Conservation (phyloP, 371 early-diverging fungal species). For the Actinomortierella wolfii region DNA sequence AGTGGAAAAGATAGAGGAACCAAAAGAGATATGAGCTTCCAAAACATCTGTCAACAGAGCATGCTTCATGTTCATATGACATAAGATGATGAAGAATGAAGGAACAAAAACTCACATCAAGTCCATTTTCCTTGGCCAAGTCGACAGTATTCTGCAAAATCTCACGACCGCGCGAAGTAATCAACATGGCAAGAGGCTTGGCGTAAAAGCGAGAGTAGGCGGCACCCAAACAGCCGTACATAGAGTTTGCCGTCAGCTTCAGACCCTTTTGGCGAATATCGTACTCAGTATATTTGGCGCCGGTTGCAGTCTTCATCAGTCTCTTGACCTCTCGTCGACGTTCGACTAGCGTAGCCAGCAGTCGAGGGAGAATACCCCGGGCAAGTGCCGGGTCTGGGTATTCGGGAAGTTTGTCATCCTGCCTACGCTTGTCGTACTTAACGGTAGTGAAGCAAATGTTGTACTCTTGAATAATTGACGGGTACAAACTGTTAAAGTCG, state of each 20-base stretch:
- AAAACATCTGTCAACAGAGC: too few relatives aligned
- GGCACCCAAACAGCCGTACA: slow-evolving; percentile 99
- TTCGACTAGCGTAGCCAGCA: slow-evolving; percentile 91
- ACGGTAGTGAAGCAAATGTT: slow-evolving; percentile 99
- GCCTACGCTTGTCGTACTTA: slow-evolving; percentile 52
- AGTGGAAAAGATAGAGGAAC: not conserved
- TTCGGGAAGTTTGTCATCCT: slow-evolving; percentile 76
- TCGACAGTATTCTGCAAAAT: slow-evolving; percentile 96
- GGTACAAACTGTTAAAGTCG: slow-evolving; percentile 99
- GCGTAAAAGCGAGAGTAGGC: slow-evolving; percentile 97
- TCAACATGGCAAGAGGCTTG: slow-evolving; percentile 97
- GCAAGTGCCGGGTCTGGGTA: slow-evolving; percentile 69
- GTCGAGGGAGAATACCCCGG: slow-evolving; percentile 89
- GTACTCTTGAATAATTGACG: slow-evolving; percentile 99
- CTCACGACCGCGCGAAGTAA: slow-evolving; percentile 98
- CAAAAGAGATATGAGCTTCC: not conserved
- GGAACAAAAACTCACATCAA: slow-evolving; percentile 62
- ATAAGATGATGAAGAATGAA: not conserved
- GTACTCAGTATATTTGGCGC: slow-evolving; percentile 70
- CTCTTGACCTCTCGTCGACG: slow-evolving; percentile 92
- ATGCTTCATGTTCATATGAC: too few relatives aligned
- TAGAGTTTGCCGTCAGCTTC: slow-evolving; percentile 99
- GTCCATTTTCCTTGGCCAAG: slow-evolving; percentile 75
- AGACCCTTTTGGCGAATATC: slow-evolving; percentile 98
- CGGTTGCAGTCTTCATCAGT: slow-evolving; percentile 78